Conservation (phyloP, 805 yeast genomes). For the Candida endomychidarum region DNA sequence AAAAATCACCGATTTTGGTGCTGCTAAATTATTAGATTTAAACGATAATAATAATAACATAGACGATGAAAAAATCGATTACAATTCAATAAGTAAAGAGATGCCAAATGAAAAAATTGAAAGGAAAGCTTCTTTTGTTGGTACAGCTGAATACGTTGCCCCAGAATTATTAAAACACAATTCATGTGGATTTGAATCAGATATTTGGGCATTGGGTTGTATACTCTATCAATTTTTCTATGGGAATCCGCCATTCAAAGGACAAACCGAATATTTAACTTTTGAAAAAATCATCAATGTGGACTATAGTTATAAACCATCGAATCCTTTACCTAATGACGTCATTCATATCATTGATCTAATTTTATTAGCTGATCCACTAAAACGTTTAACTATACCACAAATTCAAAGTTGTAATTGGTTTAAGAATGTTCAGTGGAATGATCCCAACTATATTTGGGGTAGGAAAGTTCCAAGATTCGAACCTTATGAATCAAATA, state of each 20-base stretch:
- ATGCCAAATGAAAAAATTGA: slow-evolving; percentile 21
- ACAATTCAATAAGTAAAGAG: slow-evolving; percentile 25
- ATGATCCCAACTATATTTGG: slow-evolving; percentile 42
- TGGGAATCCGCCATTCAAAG: slow-evolving; percentile 89
- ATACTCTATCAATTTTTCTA: slow-evolving; percentile 78
- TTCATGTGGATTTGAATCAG: slow-evolving; percentile 79
- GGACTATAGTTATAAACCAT: slow-evolving; percentile 54
- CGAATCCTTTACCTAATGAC: slow-evolving; percentile 27
- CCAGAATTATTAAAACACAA: slow-evolving; percentile 84
- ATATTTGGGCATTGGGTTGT: slow-evolving; percentile 94
- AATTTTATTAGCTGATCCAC: slow-evolving; percentile 34
- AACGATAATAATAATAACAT: slow-evolving; percentile 10
- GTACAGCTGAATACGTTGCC: slow-evolving; percentile 84
- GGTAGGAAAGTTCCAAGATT: slow-evolving; percentile 31
- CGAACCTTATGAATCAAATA: slow-evolving; percentile 23
- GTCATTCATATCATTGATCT: slow-evolving; percentile 32
- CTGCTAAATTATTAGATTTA: slow-evolving; percentile 72
- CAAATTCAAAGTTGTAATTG: slow-evolving; percentile 35
- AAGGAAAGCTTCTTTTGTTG: slow-evolving; percentile 76
- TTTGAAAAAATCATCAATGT: slow-evolving; percentile 83
- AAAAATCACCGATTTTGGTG: slow-evolving; percentile 96
- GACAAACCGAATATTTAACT: slow-evolving; percentile 77
- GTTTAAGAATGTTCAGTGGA: slow-evolving; percentile 42
- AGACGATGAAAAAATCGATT: slow-evolving; percentile 37
- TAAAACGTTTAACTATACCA: slow-evolving; percentile 29